Percentiles rank a stretch among this genome's conserved stretches.
phyloP scores from a whole-genome alignment of 306 rosid species.

The Biancaea sappan region DNA sequence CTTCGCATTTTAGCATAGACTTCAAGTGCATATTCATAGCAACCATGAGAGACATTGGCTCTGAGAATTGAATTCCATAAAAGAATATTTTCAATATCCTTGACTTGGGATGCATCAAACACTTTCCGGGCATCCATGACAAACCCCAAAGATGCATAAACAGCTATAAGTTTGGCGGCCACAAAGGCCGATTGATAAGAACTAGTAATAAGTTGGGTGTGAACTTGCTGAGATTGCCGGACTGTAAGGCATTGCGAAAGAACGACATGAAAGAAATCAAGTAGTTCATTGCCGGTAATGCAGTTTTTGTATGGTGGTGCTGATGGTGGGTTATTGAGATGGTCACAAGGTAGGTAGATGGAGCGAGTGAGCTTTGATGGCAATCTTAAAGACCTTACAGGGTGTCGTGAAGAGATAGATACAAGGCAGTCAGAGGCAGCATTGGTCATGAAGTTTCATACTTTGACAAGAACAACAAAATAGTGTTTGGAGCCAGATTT shows the following conservation, averaged over 20 bases:
- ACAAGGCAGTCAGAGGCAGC: constrained; percentile 32
- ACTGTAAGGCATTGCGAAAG: constrained; percentile 46
- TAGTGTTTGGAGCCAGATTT: not conserved
- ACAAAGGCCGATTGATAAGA: constrained; percentile 50
- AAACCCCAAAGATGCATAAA: constrained; percentile 51
- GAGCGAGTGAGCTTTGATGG: constrained; percentile 26
- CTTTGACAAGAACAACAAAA: not conserved
- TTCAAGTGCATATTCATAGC: constrained; percentile 40
- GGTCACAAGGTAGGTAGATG: not conserved
- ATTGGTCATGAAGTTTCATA: constrained; percentile 51
- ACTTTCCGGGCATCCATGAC: constrained; percentile 54
- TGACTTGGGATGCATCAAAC: constrained; percentile 40
- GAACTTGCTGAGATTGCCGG: constrained; percentile 58
- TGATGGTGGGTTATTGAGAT: not conserved
- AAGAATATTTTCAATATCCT: constrained; percentile 43
- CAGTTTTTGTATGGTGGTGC: not conserved
- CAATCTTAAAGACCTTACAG: constrained; percentile 1
- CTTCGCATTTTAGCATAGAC: constrained; percentile 61
- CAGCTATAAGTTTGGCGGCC: constrained; percentile 58
- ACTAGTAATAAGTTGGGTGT: constrained; percentile 52
- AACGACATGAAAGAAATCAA: constrained; percentile 49
- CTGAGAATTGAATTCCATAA: constrained; percentile 82
- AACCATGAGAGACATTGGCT: constrained; percentile 69
- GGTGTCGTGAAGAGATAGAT: constrained; percentile 20
- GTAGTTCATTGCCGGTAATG: constrained; percentile 31